Evolutionary conservation across 441 rosid species (phyloP).

Genomic region (Pelargonium myrrhifolium): DNA sequence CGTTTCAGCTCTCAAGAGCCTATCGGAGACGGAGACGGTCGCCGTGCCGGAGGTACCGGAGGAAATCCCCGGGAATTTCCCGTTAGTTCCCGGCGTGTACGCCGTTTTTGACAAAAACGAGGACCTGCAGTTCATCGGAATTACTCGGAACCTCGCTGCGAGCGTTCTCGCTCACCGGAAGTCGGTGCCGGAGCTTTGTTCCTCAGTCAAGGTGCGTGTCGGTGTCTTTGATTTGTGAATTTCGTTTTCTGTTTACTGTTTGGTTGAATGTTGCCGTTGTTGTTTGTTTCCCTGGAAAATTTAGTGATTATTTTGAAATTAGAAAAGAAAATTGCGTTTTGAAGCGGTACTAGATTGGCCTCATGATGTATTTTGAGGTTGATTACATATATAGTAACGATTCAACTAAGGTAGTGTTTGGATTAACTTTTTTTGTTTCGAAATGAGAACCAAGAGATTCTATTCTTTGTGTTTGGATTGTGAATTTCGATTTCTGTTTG

Average conservation of each 20-base stretch:
- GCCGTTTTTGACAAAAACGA: conserved; percentile 59
- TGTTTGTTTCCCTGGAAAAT: conserved; percentile 2
- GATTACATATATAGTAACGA: too few relatives aligned
- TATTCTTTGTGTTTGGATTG: too few relatives aligned
- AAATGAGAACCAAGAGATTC: too few relatives aligned
- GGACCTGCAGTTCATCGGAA: conserved; percentile 77
- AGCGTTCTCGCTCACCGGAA: conserved; percentile 58
- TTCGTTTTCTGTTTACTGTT: neutral
- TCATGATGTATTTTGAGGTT: neutral
- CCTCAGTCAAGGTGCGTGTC: conserved; percentile 54
- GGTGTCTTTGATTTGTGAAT: neutral
- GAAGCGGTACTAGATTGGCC: neutral
- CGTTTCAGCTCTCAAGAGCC: conserved; percentile 40
- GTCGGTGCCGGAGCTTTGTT: conserved; percentile 66
- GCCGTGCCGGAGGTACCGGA: conserved; percentile 32
- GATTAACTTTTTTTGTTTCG: too few relatives aligned
- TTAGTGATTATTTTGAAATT: neutral
- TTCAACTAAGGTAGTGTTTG: too few relatives aligned
- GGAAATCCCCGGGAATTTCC: conserved; percentile 33
- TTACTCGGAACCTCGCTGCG: conserved; percentile 69
- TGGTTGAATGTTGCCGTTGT: neutral
- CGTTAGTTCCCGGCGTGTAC: conserved; percentile 66
- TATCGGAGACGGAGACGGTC: conserved; percentile 44
- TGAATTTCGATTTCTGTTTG: too few relatives aligned
- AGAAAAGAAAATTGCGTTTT: neutral